Percentiles rank a stretch among this genome's conserved stretches.
Evolutionary conservation across 768 basidiomycete species (phyloP).

Genomic region (Boletus rubroflammeus): DNA sequence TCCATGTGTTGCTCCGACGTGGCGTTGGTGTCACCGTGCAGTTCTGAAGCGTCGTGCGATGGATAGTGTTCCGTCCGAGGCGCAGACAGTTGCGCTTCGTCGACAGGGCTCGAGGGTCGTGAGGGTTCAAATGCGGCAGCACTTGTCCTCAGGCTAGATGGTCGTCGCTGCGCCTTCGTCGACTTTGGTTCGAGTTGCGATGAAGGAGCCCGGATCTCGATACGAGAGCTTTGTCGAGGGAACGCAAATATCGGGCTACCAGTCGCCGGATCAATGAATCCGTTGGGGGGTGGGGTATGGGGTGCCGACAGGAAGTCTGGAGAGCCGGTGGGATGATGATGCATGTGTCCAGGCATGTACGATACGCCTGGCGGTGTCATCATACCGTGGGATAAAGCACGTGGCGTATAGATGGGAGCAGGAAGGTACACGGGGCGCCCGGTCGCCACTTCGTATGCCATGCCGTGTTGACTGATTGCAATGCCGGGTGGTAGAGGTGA

Average conservation of each 20-base stretch:
- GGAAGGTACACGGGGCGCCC: constrained; percentile 77
- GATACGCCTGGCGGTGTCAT: constrained; percentile 45
- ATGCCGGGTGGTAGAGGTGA: constrained; percentile 64
- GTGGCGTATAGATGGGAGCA: constrained; percentile 63
- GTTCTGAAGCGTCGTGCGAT: constrained; percentile 7
- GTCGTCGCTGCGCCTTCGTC: constrained; percentile 28
- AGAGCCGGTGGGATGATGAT: constrained; percentile 54
- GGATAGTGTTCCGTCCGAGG: constrained; percentile 13
- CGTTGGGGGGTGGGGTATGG: constrained; percentile 58
- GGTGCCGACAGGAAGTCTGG: constrained; percentile 61
- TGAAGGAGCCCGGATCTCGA: constrained; percentile 71
- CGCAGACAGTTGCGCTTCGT: constrained; percentile 10
- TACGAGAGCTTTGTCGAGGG: constrained; percentile 65
- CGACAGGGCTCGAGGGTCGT: constrained; percentile 27
- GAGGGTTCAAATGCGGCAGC: constrained; percentile 51
- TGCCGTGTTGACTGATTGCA: constrained; percentile 68
- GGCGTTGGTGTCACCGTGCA: constrained; percentile 14
- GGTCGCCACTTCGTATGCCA: constrained; percentile 79
- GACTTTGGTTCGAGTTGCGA: constrained; percentile 25
- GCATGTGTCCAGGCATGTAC: constrained; percentile 62
- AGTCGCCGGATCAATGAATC: constrained; percentile 62
- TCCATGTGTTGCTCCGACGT: constrained; percentile 30
- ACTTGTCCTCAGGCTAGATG: constrained; percentile 45
- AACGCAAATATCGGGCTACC: constrained; percentile 72
- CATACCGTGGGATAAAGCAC: constrained; percentile 58